Base-by-base conservation (phyloP, 2,329 filamentous ascomycete genomes). In the Aspergillus sclerotialis region DNA sequence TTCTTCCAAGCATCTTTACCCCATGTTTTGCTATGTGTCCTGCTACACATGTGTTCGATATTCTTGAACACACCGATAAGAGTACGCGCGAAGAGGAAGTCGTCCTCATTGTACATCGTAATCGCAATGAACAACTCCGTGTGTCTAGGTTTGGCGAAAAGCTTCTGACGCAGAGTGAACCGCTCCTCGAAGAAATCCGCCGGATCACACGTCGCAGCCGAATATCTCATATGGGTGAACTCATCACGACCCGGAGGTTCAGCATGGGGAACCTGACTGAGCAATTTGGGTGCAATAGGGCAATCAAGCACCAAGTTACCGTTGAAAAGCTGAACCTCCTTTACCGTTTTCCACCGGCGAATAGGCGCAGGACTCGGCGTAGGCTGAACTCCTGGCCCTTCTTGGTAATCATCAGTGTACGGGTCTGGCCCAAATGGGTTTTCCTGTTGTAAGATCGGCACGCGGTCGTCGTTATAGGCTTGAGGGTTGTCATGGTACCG, bases 61-160 rank as follows among this genome's bases (percentile, higher is more conserved):
- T 98, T 98, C 69, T 98, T 96, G 72, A 96, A 90, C 4, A 98
- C 88, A 61, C 92, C 92, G 32, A 82, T 85, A 86, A 98, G 86
- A 4, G 92, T 96, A 27, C 92, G 80, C 15, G 92, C 88, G 57
- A 98, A 95, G 39, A 95, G 71, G 46, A 96, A 81, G 52, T 98
- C 92, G 60, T 98, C 90, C 56, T 98, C 92, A 56, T 98, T 98
- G 69, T 98, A 98, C 90, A 95, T 95, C 38, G 90, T 96, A 35
- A 96, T 79, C 21, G 89, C 90, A 52, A 96, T 94, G 63, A 96
- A 95, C 2, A 96, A 70, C 65, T 96, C 90, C 0, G 90, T 95
- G 55, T 94, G 85, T 35, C 90, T 75, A 3, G 87, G 83, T 61
- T 94, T 95, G 37, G 86, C 87, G 56, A 95, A 95, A 15, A 96